Evolutionary conservation across 768 basidiomycete species (phyloP), one percentile per base, ranked within the genome.

Genomic region (Phaffia australis): DNA sequence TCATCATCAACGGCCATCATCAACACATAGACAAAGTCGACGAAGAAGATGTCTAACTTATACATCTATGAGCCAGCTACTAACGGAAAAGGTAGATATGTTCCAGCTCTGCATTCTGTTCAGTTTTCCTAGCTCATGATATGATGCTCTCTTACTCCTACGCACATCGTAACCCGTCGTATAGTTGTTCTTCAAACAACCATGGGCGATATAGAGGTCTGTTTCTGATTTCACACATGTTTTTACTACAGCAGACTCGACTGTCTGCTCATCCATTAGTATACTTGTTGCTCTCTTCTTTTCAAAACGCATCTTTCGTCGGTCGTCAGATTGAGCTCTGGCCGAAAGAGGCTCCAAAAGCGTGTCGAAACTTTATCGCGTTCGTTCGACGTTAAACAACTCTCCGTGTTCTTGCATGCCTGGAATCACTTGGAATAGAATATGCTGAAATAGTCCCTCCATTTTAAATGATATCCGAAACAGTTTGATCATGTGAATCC

Each of bases 301-400:
- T 21, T 8, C n/a, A 11, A 35, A 21, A 23, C 56, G 18, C 8
- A 7, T 48, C 3, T 32, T 42, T 25, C 29, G 25, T 60, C 59
- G 25, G 42, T 63, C 0, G 87, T 27, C 86, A 94, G 71, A 84
- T 95, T 29, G 92, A 95, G 73, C 79, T 94, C 61, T 97, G 90
- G 91, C 84, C 90, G 19, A 94, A 89, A 85, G 94, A 98, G 85
- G 85, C 89, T 25, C 95, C 95, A 0, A 91, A 89, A 80, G 80
- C 95, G 76, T 93, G 89, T 74, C 83, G 93, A 56, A 75, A 75
- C 69, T 72, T 56, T 42, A 65, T 65, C 27, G 56, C 64, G 56
- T 50, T 14, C 30, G 60, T 46, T 32, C 3, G 18, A 21, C 3
- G 21, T n/a, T 55, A 2, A 0, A 35, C 3, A 15, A 25, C 5